Conservation (phyloP, 805 yeast species). For the Candida verbasci region DNA sequence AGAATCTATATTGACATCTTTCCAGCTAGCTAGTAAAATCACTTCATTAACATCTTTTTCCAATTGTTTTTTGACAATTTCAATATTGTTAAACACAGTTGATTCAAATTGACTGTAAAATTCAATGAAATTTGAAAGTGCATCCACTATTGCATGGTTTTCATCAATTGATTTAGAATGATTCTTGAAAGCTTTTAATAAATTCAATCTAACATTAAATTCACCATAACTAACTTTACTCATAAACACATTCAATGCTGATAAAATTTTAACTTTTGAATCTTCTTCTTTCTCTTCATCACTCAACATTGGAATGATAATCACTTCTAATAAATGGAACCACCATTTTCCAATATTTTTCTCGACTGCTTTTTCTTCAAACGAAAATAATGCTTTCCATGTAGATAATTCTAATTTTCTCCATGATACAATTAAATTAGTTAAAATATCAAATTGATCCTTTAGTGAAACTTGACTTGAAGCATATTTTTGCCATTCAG, state of each 20-base stretch:
- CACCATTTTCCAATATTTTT: conserved; percentile 75
- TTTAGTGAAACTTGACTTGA: conserved; percentile 67
- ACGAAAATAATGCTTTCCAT: conserved; percentile 72
- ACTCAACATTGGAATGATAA: conserved; percentile 50
- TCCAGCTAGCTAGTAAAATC: conserved; percentile 91
- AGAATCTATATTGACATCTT: conserved; percentile 91
- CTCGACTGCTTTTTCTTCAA: conserved; percentile 51
- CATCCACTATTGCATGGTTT: conserved; percentile 21
- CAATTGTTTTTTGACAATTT: conserved; percentile 45
- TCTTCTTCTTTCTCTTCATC: conserved; percentile 21
- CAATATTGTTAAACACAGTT: conserved; percentile 43
- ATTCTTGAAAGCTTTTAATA: conserved; percentile 59
- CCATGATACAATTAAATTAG: conserved; percentile 81
- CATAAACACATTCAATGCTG: conserved; percentile 70
- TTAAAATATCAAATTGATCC: conserved; percentile 50
- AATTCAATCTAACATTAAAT: conserved; percentile 50
- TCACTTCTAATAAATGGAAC: conserved; percentile 82
- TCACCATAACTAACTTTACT: conserved; percentile 79
- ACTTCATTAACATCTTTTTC: conserved; percentile 83
- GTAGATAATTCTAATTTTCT: conserved; percentile 80
- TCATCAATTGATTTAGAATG: conserved; percentile 41
- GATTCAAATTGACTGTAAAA: conserved; percentile 67
- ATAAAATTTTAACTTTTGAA: conserved; percentile 22
- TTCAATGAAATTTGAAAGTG: conserved; percentile 53
- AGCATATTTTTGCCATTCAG: conserved; percentile 95